Evolutionary conservation across 139 green algal species (phyloP).

Genomic region (Chlorella sp.): DNA sequence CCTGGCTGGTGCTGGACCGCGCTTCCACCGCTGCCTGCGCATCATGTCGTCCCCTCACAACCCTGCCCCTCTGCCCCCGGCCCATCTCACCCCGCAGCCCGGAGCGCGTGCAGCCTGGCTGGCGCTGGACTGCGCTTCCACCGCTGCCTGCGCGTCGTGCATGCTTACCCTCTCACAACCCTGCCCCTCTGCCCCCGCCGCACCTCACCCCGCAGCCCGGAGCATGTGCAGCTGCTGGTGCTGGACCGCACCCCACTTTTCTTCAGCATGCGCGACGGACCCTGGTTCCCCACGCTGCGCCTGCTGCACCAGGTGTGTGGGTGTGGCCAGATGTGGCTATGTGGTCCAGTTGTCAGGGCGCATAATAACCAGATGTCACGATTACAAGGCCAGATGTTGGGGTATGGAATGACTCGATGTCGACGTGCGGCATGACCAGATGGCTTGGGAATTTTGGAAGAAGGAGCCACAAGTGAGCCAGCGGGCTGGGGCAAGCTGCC

Average conservation of each 20-base stretch:
- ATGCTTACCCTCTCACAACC: neutral
- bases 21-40: too few species aligned
- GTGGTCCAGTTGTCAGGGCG: too few species aligned
- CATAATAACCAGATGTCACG: too few species aligned
- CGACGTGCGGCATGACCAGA: too few species aligned
- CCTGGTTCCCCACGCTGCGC: constrained; percentile 95
- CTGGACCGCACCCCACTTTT: constrained; percentile 89
- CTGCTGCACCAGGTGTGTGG: constrained; percentile 69
- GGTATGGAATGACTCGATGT: too few species aligned
- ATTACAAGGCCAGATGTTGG: too few species aligned
- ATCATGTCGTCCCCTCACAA: too few species aligned
- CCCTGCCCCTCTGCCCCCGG: neutral
- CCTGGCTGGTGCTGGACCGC: too few species aligned
- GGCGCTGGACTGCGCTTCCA: neutral
- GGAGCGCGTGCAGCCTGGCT: neutral
- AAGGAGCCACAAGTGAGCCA: too few species aligned
- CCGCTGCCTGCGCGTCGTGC: neutral
- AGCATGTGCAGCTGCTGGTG: constrained; percentile 88
- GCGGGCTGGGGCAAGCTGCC: too few species aligned
- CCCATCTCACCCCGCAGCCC: neutral
- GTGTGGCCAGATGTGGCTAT: too few species aligned
- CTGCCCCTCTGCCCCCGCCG: neutral
- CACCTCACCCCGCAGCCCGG: constrained; percentile 60
- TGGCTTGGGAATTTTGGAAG: too few species aligned
- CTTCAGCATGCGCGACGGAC: constrained; percentile 91